Evolutionary conservation across 2,329 filamentous ascomycete genomes (phyloP).

Genomic region (Xylaria polymorpha): DNA sequence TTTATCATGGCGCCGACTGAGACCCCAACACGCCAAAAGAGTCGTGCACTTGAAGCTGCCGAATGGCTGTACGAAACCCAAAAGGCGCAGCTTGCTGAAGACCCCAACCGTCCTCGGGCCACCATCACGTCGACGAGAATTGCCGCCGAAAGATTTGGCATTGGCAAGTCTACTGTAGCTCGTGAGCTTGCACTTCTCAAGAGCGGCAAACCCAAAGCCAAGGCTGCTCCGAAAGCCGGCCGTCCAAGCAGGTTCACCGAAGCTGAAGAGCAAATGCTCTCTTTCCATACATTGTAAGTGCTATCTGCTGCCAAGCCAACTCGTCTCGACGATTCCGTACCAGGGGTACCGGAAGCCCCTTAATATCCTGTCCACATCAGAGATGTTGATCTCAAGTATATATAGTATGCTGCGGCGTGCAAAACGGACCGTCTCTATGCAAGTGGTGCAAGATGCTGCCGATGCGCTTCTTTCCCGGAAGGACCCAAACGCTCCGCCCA

Average conservation of each 20-base stretch:
- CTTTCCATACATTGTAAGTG: conserved; percentile 33
- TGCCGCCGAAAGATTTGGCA: conserved; percentile 28
- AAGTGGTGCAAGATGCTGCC: conserved; percentile 28
- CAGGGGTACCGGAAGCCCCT: background rate
- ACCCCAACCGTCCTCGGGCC: conserved; percentile 31
- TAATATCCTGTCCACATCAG: background rate
- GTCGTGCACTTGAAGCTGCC: conserved; percentile 28
- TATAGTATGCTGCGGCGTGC: conserved; percentile 32
- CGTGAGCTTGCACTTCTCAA: conserved; percentile 30
- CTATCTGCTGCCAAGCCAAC: background rate
- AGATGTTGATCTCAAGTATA: conserved; percentile 10
- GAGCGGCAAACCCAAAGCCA: conserved; percentile 20
- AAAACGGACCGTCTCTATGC: conserved; percentile 13
- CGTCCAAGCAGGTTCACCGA: conserved; percentile 29
- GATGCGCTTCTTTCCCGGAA: conserved; percentile 31
- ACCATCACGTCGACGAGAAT: conserved; percentile 26
- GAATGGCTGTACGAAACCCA: conserved; percentile 32
- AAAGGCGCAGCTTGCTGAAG: conserved; percentile 24
- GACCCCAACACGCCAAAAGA: conserved; percentile 4
- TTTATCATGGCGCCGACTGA: conserved; percentile 28
- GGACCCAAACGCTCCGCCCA: conserved; percentile 5
- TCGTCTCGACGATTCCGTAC: background rate
- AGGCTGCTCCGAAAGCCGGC: conserved; percentile 10
- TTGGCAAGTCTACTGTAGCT: conserved; percentile 29
- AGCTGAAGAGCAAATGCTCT: conserved; percentile 34